Base-by-base conservation (phyloP, 2,329 filamentous ascomycete species). In the Calonectria pseudoreteaudii region DNA sequence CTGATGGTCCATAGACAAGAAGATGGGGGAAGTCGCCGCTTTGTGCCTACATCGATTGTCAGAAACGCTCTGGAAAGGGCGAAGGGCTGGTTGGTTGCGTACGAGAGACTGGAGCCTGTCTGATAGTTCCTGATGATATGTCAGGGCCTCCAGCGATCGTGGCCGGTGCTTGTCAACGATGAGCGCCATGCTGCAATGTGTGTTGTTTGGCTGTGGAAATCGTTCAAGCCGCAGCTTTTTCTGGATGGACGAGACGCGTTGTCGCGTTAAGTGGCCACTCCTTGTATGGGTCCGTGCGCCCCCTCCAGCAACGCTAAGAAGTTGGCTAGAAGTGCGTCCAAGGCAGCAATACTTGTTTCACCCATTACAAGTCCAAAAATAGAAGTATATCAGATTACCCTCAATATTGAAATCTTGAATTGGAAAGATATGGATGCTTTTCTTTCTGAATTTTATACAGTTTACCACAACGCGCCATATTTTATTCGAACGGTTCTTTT, bases 11-110 rank as follows among this genome's bases (percentile, higher is more conserved):
- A 83, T 98, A 99, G 77, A 99, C 94, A 75, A 99, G 94, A 60
- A 99, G 92, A 86, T 99, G 97, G 65, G 97, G 97, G 83, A 99
- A 99, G 85, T 99, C 97, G 80, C 96, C 95, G 86, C 94, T 97
- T 91, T 97, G 95, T 69, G 97, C 97, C 96, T 98, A 79, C 74
- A 69, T 56, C 26, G 49, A 50, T 31, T 64, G 75, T 75, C 41
- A 77, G 73, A 58, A 62, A 60, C 60, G 23, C 9, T 53, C 44
- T 11, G 34, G 8, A 16, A 50, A 38, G 16, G 26, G 28, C 26
- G 26, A 4, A 13, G 26, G 50, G 41, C 4, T 11, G 30, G 50
- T 50, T 20, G 91, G 56, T 3, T 66, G 26, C 90, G 80, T 91
- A 98, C 96, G 76, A 99, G 89, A 36, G 97, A 95, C 79, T 93